Base-by-base conservation (phyloP, 2,329 filamentous ascomycete genomes). In the Neonectria neomacrospora region DNA sequence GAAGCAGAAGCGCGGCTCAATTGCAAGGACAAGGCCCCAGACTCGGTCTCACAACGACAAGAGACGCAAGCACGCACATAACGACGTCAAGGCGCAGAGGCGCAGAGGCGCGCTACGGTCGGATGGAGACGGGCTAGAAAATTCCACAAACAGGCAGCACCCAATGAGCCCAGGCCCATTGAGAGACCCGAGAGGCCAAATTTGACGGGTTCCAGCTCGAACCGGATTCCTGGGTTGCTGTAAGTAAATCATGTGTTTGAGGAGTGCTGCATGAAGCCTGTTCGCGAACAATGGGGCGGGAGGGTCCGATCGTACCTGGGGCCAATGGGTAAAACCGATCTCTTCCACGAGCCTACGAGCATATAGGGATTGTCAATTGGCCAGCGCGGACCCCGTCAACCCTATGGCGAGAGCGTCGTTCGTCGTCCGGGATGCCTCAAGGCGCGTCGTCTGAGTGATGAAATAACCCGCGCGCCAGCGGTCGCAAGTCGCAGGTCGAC, bases 241-340 rank as follows among this genome's bases (percentile, higher is more conserved):
- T 72, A 48, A 3, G 45, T 48, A 74, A 77, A 77, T 77, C 73
- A 77, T 75, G 72, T 73, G 71, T 67, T 64, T 67, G 61, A 67
- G 63, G 65, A 69, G 42, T 50, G 62, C 67, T 73, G 71, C 71
- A 71, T 55, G 68, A 54, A 72, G 69, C 68, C 63, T 71, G 61
- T 63, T 66, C 61, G 48, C 61, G 64, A 70, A 62, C 54, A 61
- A 64, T 63, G 63, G 68, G 67, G 66, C 52, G 64, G 65, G 53
- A 71, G 59, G 48, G 56, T 64, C 68, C 68, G 68, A 71, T 71
- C 69, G 66, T 69, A 68, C 64, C 66, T 70, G 67, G 63, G 62
- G 52, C 69, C 63, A 72, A 72, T 72, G 62, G 58, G 54, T 48
- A 68, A 37, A 66, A 32, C 45, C 59, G 68, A 71, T 67, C 65